Evolutionary conservation across 177 flowering plant species (phyloP), one percentile per base, ranked within the genome.

Genomic region (Vitis hybrid): DNA sequence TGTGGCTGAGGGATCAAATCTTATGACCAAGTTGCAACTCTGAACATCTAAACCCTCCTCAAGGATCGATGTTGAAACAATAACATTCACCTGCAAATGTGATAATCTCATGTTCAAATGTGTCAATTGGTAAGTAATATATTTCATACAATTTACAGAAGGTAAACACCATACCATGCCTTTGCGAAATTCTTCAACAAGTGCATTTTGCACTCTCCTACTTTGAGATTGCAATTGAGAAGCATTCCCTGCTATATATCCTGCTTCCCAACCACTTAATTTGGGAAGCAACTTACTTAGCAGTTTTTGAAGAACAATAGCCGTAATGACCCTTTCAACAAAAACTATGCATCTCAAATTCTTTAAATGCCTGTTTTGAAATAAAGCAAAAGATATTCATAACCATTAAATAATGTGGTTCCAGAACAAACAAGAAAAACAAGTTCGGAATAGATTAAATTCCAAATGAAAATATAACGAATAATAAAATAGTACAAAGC

Each of bases 11-110:
- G 84, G 93, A 73, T 94, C 98, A 78, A 92, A 94, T 79, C 97
- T 84, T 18, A 94, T 80, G 54, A 94, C 98, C 79, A 92, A 81
- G 65, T 92, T 92, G 86, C 98, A 94, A 70, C 89, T 86, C 81
- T 92, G 97, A 57, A 94, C 97, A 84, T 94, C 97, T 69, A 94
- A 76, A 30, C 98, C 98, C 76, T 94, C 98, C 78, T 94, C 98
- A 51, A 94, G 95, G 76, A 94, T 92, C 18, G 92, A 86, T 9
- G 98, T 94, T 35, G 98, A 94, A 62, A 91, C 86, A 71, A 92
- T 87, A 6, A 94, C 81, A 67, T 94, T 88, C 46, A 92, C 93
- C 98, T 94, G 81, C 64, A 74, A 73, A 62, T 10, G 62, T 18
- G 12, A 57, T 12, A 68, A 61, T 57, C 30, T 19, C 24, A 18